phyloP scores from a whole-genome alignment of 495 filamentous ascomycete species.

The Platismatia glauca region DNA sequence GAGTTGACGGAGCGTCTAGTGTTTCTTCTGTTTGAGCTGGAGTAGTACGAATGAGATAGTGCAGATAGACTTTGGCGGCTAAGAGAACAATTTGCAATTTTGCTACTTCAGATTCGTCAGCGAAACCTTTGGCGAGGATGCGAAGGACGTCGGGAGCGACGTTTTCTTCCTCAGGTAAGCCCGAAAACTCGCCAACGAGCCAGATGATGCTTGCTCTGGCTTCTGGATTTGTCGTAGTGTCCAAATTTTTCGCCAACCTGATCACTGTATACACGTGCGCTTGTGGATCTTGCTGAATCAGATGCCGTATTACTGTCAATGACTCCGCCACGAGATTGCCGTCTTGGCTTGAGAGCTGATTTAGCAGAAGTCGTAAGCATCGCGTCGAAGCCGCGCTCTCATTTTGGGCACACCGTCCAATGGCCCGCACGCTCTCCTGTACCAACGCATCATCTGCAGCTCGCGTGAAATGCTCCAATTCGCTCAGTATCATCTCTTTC shows the following conservation, averaged over 20 bases:
- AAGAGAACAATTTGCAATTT: conserved; percentile 88
- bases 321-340: conserved; percentile 83
- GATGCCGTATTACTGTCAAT: conserved; percentile 84
- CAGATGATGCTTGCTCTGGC: conserved; percentile 92
- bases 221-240: conserved; percentile 70
- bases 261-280: conserved; percentile 75
- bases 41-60: conserved; percentile 59
- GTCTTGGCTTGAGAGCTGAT: conserved; percentile 75
- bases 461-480: conserved; percentile 85
- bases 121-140: conserved; percentile 77
- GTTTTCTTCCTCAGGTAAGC: conserved; percentile 65
- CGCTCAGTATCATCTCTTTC: conserved; percentile 78
- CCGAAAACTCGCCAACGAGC: conserved; percentile 92
- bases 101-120: conserved; percentile 71
- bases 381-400: conserved; percentile 59
- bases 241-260: conserved; percentile 82
- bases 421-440: conserved; percentile 78
- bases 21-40: background rate
- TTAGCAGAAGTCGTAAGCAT: conserved; percentile 72
- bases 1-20: background rate
- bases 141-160: conserved; percentile 89
- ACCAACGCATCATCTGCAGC: conserved; percentile 68
- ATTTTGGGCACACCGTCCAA: conserved; percentile 83
- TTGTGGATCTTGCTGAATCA: conserved; percentile 82
- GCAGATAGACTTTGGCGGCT: conserved; percentile 89